A percentile compares a stretch with the other conserved stretches of the same genome.
These are phyloP conservation scores for Parachaetomium inaequale DNA, from an alignment of 495 filamentous ascomycete species.

Conservation along the genomic window DNA sequence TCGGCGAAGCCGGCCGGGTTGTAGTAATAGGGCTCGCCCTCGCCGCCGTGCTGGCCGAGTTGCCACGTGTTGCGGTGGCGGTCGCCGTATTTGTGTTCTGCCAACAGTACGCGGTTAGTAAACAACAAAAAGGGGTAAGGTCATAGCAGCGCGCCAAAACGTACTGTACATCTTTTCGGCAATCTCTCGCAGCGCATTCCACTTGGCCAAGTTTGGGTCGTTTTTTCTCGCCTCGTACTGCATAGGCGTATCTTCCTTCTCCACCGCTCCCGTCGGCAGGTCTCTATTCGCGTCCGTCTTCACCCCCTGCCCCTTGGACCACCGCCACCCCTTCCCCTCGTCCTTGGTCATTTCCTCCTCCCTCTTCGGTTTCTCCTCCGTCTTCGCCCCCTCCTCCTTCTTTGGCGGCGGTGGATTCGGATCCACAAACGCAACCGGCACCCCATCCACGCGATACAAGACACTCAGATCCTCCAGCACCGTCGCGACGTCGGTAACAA, in stretches of 20 bases:
- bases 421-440: slow-evolving; percentile 37
- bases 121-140: neutral
- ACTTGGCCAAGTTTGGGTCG: slow-evolving; percentile 10
- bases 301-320: too few relatives aligned
- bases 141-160: neutral
- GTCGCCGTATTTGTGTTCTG: slow-evolving; percentile 25
- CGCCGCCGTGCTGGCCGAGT: slow-evolving; percentile 51
- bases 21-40: slow-evolving; percentile 60
- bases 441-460: slow-evolving; percentile 44
- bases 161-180: slow-evolving; percentile 6
- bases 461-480: slow-evolving; percentile 45
- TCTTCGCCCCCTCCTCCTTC: slow-evolving; percentile 18
- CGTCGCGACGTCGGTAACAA: slow-evolving; percentile 52
- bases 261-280: too few relatives aligned
- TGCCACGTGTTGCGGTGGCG: slow-evolving; percentile 60
- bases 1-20: slow-evolving; percentile 51
- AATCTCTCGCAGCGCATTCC: slow-evolving; percentile 11
- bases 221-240: slow-evolving; percentile 9
- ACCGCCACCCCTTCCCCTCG: too few relatives aligned
- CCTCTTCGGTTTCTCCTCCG: slow-evolving; percentile 13
- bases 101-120: neutral
- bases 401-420: slow-evolving; percentile 38
- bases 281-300: too few relatives aligned
- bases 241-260: neutral
- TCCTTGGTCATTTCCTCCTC: neutral